Evolutionary conservation across 2,329 filamentous ascomycete species (phyloP).

Genomic region (Botrytis porri): DNA sequence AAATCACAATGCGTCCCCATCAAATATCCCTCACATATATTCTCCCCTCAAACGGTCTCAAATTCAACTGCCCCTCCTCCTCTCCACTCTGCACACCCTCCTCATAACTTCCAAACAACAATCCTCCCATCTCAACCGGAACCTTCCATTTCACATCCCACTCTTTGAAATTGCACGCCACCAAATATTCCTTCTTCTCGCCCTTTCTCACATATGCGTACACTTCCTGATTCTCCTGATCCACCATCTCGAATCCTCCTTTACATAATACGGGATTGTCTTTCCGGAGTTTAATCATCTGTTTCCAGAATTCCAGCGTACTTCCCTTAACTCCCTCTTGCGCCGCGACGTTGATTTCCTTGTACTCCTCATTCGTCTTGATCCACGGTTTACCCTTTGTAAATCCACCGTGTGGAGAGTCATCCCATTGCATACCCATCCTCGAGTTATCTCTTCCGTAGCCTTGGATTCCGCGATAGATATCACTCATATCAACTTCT

Average conservation of each 20-base stretch:
- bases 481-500: slow-evolving; percentile 36
- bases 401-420: slow-evolving; percentile 61
- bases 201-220: slow-evolving; percentile 17
- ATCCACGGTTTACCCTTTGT: slow-evolving; percentile 52
- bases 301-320: slow-evolving; percentile 27
- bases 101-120: slow-evolving; percentile 4
- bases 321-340: slow-evolving; percentile 17
- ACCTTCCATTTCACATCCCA: background rate
- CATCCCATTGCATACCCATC: slow-evolving; percentile 67
- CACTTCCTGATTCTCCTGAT: slow-evolving; percentile 16
- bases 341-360: slow-evolving; percentile 43
- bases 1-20: background rate
- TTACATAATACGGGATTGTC: slow-evolving; percentile 26
- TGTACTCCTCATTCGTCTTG: slow-evolving; percentile 54
- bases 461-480: slow-evolving; percentile 50
- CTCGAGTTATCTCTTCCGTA: slow-evolving; percentile 68
- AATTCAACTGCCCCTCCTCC: background rate
- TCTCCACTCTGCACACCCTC: background rate
- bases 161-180: slow-evolving; percentile 12
- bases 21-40: background rate
- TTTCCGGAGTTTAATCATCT: slow-evolving; percentile 24
- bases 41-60: slow-evolving; percentile 9
- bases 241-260: slow-evolving; percentile 25
- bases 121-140: background rate
- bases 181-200: background rate